A percentile compares a stretch with the other conserved stretches of the same genome.
Conservation (phyloP, 257 asterid genomes). For the Ajuga chamaepitys region DNA sequence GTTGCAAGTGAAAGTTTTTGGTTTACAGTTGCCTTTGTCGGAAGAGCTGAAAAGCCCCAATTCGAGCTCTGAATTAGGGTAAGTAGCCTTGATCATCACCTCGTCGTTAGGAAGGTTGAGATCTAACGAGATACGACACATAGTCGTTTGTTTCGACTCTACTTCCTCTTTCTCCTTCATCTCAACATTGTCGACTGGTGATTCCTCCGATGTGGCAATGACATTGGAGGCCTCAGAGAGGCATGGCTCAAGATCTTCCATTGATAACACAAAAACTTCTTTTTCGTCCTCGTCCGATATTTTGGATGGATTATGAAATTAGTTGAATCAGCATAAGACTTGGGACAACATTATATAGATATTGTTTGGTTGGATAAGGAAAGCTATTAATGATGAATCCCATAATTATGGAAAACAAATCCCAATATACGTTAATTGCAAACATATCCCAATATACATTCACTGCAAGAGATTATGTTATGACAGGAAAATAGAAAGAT, state of each 20-base stretch:
- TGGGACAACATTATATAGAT: background rate
- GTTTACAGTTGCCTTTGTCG: conserved; percentile 13
- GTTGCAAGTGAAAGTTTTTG: conserved; percentile 41
- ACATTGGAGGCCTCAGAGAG: conserved; percentile 43
- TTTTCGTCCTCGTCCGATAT: too few relatives aligned
- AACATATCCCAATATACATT: conserved; percentile 28
- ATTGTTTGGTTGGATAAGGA: conserved; percentile 10
- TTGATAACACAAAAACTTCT: conserved; percentile 5
- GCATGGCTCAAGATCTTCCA: conserved; percentile 27
- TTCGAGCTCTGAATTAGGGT: conserved; percentile 24
- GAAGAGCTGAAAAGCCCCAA: conserved; percentile 33
- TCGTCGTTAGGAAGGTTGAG: conserved; percentile 27
- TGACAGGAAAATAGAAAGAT: conserved; percentile 6
- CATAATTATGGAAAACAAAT: conserved; percentile 34
- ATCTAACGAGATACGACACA: conserved; percentile 28
- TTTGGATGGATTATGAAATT: background rate
- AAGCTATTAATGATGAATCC: conserved; percentile 25
- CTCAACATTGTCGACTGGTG: background rate
- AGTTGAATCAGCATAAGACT: conserved; percentile 3
- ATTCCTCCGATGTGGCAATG: conserved; percentile 36
- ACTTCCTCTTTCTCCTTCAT: conserved; percentile 12
- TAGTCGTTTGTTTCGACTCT: conserved; percentile 7
- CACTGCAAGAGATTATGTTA: conserved; percentile 25
- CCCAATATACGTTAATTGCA: too few relatives aligned
- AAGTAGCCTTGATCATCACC: background rate